phyloP scores from a whole-genome alignment of 2,329 filamentous ascomycete genomes.

The Neoscytalidium dimidiatum region DNA sequence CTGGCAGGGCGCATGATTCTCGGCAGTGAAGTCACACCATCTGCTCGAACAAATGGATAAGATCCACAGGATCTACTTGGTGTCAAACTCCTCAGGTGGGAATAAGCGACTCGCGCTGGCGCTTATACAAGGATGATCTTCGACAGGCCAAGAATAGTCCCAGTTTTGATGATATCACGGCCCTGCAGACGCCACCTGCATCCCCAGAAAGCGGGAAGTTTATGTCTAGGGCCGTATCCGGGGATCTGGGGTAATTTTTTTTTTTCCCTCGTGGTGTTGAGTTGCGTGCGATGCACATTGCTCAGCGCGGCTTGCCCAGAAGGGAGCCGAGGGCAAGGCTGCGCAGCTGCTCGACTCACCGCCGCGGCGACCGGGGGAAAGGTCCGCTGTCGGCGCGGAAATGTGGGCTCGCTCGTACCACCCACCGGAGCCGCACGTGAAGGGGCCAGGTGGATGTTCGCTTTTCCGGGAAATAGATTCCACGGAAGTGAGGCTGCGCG shows the following conservation, averaged over 20 bases:
- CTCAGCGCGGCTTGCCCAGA: background rate
- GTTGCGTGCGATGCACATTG: background rate
- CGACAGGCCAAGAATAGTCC: conserved; percentile 2
- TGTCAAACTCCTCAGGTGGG: background rate
- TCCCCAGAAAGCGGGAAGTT: conserved; percentile 10
- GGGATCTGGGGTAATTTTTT: background rate
- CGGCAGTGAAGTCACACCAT: background rate
- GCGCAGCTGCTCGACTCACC: background rate
- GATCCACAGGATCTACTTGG: conserved; percentile 2
- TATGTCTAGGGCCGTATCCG: background rate
- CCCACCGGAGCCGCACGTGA: conserved; percentile 11
- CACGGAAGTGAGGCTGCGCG: background rate
- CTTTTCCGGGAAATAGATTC: conserved; percentile 3
- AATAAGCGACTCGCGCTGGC: conserved; percentile 3
- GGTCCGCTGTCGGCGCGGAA: conserved; percentile 11
- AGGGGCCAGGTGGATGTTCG: background rate
- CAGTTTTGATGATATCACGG: conserved; percentile 5
- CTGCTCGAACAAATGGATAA: background rate
- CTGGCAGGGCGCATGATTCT: background rate
- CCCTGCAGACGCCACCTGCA: background rate
- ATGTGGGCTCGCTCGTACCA: conserved; percentile 4
- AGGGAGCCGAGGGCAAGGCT: background rate
- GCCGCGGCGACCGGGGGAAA: background rate
- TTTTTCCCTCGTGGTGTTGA: background rate
- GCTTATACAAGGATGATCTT: conserved; percentile 1